phyloP scores from a whole-genome alignment of 1,284 basidiomycete species.

The Phylloporus sp. region DNA sequence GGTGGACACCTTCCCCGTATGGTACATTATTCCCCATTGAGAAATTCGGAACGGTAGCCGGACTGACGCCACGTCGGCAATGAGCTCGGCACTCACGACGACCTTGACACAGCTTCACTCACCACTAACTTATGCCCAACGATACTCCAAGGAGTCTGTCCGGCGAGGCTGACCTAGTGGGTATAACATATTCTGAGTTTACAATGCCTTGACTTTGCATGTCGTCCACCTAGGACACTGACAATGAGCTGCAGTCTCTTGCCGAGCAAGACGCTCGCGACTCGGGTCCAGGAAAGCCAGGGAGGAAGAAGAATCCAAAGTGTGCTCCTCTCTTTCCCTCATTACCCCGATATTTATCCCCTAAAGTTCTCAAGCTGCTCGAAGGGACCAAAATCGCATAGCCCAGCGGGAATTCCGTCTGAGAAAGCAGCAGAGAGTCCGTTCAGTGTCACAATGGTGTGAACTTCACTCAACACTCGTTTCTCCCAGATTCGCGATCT shows the following conservation, averaged over 20 bases:
- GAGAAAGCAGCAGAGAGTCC: constrained; percentile 84
- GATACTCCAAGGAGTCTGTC: constrained; percentile 40
- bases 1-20: neutral
- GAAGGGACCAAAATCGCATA: constrained; percentile 90
- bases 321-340: constrained; percentile 43
- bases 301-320: constrained; percentile 88
- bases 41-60: neutral
- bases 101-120: neutral
- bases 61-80: constrained; percentile 8
- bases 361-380: constrained; percentile 79
- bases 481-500: constrained; percentile 83
- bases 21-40: neutral
- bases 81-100: constrained; percentile 5
- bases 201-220: constrained; percentile 22
- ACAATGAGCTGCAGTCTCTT: constrained; percentile 67
- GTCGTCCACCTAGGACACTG: constrained; percentile 59
- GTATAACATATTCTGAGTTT: constrained; percentile 22
- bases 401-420: constrained; percentile 92
- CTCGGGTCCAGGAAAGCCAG: constrained; percentile 69
- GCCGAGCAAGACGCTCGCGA: constrained; percentile 45
- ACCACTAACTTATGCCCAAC: constrained; percentile 34
- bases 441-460: constrained; percentile 26
- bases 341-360: constrained; percentile 26
- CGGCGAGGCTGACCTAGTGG: constrained; percentile 34
- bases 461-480: constrained; percentile 15